Evolutionary conservation across 257 asterid genomes (phyloP), one percentile per base, ranked within the genome.

Genomic region (Solanum rostratum): DNA sequence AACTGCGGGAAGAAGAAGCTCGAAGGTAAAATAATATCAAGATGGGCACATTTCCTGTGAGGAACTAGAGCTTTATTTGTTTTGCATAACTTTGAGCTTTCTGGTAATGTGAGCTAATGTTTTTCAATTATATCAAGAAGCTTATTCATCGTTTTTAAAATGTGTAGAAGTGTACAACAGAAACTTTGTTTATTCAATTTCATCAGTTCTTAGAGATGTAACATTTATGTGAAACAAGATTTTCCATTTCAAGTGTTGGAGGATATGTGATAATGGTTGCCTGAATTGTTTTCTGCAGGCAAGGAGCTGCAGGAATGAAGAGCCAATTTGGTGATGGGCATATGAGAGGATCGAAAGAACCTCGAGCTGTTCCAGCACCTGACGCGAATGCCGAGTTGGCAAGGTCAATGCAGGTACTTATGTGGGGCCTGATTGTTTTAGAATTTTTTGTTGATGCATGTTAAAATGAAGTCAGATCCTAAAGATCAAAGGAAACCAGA

Each of bases 1-100:
- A 96, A 88, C 78, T 91, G 89, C 91, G 99, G 54, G 97, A 96
- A 84, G 97, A 94, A 86, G 98, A 94, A 86, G 91, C 94, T 83
- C 91, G 93, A 91, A 92, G 95, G 99, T 95, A 57, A 13, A n/a
- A 86, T 88, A 39, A 79, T 85, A 52, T 22, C 27, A 49, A 63
- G 76, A 57, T 81, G 19, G 60, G 4, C 73, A 49, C 49, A 69
- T 88, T 80, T 45, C 49, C 33, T 43, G 19, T 30, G 41, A 74
- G 79, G 83, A 86, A 66, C 76, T 71, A 78, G 69, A 49, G 16
- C 27, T 46, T 8, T 76, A 10, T 73, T 45, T 22, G 9, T 76
- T 24, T 49, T 24, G 7, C 81, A 14, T 76, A 8, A 76, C 24
- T 73, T 73, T 27, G 39, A 45, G 18, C 63, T 50, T 1, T 78